These are phyloP conservation scores for Capsella rubella DNA, from an alignment of 441 rosid species.

Conservation along the genomic window DNA sequence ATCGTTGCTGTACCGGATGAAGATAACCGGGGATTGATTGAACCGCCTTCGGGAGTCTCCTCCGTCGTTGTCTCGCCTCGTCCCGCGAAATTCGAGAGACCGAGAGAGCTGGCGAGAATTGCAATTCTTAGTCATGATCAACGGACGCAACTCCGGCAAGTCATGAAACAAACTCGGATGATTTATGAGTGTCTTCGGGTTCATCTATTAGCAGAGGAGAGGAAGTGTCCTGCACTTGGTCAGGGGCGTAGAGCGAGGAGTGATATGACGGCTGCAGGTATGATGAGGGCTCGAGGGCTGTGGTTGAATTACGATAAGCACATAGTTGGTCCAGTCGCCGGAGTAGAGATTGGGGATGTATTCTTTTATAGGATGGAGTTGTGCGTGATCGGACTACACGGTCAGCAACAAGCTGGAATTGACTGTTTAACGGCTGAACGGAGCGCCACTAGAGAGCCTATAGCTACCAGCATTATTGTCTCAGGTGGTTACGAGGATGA, in stretches of 20 bases:
- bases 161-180: slow-evolving; percentile 70
- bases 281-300: slow-evolving; percentile 63
- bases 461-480: slow-evolving; percentile 81
- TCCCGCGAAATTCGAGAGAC: slow-evolving; percentile 46
- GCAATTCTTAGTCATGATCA: slow-evolving; percentile 55
- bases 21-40: not conserved
- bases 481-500: slow-evolving; percentile 94
- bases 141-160: slow-evolving; percentile 56
- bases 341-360: slow-evolving; percentile 73
- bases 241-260: not conserved
- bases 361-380: slow-evolving; percentile 79
- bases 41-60: slow-evolving; percentile 8
- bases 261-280: slow-evolving; percentile 46
- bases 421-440: slow-evolving; percentile 64
- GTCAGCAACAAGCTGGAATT: slow-evolving; percentile 86
- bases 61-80: slow-evolving; percentile 39
- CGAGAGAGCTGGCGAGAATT: slow-evolving; percentile 64
- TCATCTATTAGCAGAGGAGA: slow-evolving; percentile 52
- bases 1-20: not conserved
- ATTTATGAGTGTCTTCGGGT: slow-evolving; percentile 68
- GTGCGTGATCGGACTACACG: slow-evolving; percentile 78
- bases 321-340: slow-evolving; percentile 81
- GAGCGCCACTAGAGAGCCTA: slow-evolving; percentile 79
- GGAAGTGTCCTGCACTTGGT: slow-evolving; percentile 40
- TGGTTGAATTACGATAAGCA: slow-evolving; percentile 79